Percentiles rank a stretch among this genome's conserved stretches.
Evolutionary conservation across 768 basidiomycete species (phyloP).

Genomic region (Rossbeevera mucosa): DNA sequence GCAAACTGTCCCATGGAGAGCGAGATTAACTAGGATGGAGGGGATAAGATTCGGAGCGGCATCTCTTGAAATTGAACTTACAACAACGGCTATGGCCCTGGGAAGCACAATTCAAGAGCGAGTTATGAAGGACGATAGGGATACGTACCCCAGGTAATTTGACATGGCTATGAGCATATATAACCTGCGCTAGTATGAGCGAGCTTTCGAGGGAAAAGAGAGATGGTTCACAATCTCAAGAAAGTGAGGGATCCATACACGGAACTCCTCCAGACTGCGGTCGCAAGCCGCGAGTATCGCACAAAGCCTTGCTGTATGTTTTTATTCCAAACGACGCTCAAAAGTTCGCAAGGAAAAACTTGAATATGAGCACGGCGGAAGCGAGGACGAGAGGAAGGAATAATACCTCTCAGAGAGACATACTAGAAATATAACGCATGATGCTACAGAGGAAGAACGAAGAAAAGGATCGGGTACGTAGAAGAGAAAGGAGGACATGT

Average conservation of each 20-base stretch:
- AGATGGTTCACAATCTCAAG: conserved; percentile 51
- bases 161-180: conserved; percentile 78
- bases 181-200: conserved; percentile 35
- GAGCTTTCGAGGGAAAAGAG: neutral
- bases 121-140: conserved; percentile 4
- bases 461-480: no score
- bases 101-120: neutral
- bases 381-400: conserved; percentile 6
- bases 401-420: conserved; percentile 53
- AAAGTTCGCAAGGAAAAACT: conserved; percentile 34
- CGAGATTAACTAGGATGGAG: conserved; percentile 43
- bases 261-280: conserved; percentile 49
- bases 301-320: conserved; percentile 43
- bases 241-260: conserved; percentile 57
- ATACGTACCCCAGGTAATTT: conserved; percentile 59
- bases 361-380: conserved; percentile 1
- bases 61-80: conserved; percentile 3
- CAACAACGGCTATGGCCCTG: conserved; percentile 25
- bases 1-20: conserved; percentile 57
- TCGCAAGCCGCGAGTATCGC: conserved; percentile 39
- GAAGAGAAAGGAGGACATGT: no score
- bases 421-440: no score
- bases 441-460: no score
- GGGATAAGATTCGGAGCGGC: neutral
- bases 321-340: conserved; percentile 47